phyloP scores from a whole-genome alignment of 2,329 filamentous ascomycete species.

The Elsinoe batatas region DNA sequence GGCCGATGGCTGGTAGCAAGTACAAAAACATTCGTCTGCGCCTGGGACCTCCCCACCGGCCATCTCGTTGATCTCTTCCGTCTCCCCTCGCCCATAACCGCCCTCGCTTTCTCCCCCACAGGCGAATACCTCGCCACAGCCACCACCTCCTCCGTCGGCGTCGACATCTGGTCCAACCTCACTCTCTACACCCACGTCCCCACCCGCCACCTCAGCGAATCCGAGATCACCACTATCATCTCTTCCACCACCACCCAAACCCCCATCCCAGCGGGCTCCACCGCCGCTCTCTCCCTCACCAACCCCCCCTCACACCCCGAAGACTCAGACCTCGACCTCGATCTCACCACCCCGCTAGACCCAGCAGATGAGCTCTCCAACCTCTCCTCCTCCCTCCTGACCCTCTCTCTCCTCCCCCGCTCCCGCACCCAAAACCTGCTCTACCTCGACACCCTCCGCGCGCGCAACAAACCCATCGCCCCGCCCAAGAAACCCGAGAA shows the following conservation, averaged over 20 bases:
- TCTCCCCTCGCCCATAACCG: conserved; percentile 67
- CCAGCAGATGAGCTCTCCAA: conserved; percentile 30
- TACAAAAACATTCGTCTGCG: conserved; percentile 66
- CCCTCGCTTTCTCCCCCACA: conserved; percentile 76
- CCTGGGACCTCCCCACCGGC: conserved; percentile 93
- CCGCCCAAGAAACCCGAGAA: conserved; percentile 86
- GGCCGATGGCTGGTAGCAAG: conserved; percentile 89
- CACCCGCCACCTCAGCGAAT: conserved; percentile 72
- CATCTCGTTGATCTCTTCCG: conserved; percentile 90
- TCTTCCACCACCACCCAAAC: conserved; percentile 27
- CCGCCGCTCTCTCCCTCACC: conserved; percentile 66
- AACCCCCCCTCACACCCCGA: conserved; percentile 40
- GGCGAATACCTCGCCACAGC: conserved; percentile 93
- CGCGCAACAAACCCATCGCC: conserved; percentile 89
- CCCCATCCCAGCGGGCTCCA: conserved; percentile 75
- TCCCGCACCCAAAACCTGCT: conserved; percentile 90
- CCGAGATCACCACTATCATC: conserved; percentile 55
- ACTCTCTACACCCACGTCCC: conserved; percentile 82
- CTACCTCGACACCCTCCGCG: conserved; percentile 79
- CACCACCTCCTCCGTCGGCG: conserved; percentile 68
- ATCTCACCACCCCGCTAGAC: conserved; percentile 42
- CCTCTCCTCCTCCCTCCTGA: conserved; percentile 71
- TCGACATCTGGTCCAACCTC: conserved; percentile 95
- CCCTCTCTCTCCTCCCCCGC: conserved; percentile 79
- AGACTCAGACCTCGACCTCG: conserved; percentile 42